A percentile compares a stretch with the other conserved stretches of the same genome.
Evolutionary conservation across 2,329 filamentous ascomycete genomes (phyloP).

Genomic region (Fusarium sp.): DNA sequence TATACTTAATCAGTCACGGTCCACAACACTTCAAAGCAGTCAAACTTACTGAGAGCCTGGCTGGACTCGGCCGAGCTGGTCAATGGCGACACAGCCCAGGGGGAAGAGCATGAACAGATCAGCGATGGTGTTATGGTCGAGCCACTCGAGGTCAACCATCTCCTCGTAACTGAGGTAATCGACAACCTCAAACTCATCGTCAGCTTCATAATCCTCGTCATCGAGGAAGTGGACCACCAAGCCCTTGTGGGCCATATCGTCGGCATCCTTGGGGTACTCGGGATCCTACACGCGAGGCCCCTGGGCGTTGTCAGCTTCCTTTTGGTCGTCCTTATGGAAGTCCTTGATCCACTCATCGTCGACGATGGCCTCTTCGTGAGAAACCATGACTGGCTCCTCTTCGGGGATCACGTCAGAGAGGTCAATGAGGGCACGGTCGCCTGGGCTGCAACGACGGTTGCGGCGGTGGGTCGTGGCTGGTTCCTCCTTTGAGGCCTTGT

Average conservation of each 20-base stretch:
- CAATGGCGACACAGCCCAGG: background rate
- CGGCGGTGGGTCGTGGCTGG: background rate
- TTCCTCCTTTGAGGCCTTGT: background rate
- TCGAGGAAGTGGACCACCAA: background rate
- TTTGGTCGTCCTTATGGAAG: too few relatives aligned
- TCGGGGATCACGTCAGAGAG: background rate
- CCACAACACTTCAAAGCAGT: background rate
- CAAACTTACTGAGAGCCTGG: background rate
- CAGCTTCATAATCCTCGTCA: background rate
- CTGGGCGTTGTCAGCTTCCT: background rate
- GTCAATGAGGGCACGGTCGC: background rate
- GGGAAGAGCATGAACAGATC: background rate
- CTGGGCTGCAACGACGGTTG: background rate
- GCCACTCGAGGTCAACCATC: background rate
- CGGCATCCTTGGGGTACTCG: background rate
- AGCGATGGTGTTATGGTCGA: background rate
- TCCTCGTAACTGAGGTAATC: background rate
- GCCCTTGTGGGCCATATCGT: background rate
- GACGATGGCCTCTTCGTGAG: background rate
- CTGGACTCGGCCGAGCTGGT: background rate
- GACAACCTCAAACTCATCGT: background rate
- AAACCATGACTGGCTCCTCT: background rate
- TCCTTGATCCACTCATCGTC: background rate
- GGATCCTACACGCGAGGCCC: background rate
- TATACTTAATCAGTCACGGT: background rate